These are phyloP conservation scores for Metschnikowia lochheadii DNA, from an alignment of 805 yeast genomes.

Conservation along the genomic window DNA sequence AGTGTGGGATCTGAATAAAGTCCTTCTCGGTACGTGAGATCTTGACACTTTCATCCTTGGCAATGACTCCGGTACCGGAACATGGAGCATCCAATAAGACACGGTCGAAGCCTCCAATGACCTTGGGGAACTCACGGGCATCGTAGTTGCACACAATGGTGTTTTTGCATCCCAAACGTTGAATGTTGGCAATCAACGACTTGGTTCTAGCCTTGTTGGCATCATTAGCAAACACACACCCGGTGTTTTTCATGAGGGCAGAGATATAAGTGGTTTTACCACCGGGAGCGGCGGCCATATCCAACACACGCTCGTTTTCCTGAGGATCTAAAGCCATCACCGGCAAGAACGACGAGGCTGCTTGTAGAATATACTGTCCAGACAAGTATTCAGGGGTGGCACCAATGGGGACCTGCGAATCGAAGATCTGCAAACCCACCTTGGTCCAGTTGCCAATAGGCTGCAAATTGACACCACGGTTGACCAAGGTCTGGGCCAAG, in stretches of 20 bases:
- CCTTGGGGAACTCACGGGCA: constrained; percentile 97
- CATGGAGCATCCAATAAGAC: constrained; percentile 97
- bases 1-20: constrained; percentile 92
- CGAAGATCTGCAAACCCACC: constrained; percentile 95
- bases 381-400: constrained; percentile 99
- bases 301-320: constrained; percentile 90
- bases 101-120: constrained; percentile 97
- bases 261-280: constrained; percentile 95
- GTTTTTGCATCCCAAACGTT: constrained; percentile 93
- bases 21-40: constrained; percentile 93
- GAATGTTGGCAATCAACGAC: constrained; percentile 94
- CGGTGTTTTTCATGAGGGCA: constrained; percentile 97
- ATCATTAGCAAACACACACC: constrained; percentile 95
- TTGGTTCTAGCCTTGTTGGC: constrained; percentile 95
- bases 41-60: constrained; percentile 94
- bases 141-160: constrained; percentile 96
- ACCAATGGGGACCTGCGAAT: constrained; percentile 99
- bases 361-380: constrained; percentile 96
- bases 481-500: constrained; percentile 88
- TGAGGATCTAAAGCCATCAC: constrained; percentile 98
- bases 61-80: constrained; percentile 98
- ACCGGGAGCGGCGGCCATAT: constrained; percentile 99
- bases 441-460: constrained; percentile 98
- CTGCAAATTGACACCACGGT: constrained; percentile 94
- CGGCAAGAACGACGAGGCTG: constrained; percentile 96